Evolutionary conservation across 345 rosid genomes (phyloP), one percentile per base, ranked within the genome.

Genomic region (Passiflora organensis): DNA sequence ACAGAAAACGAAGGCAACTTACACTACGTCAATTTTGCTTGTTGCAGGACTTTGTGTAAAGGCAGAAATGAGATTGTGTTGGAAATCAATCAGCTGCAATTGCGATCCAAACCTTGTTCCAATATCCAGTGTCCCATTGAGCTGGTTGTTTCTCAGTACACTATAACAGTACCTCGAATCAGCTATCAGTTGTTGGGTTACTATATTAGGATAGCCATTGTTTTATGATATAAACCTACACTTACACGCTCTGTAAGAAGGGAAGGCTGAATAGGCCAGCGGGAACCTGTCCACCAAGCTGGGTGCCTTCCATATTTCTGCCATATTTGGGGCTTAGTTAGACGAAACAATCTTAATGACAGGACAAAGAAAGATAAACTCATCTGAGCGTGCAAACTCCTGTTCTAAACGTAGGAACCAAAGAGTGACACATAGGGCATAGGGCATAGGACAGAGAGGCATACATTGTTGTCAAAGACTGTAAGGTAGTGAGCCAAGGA

Each of bases 201-300:
- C 19, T 41, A n/a, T 21, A 24, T 15, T 38, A 34, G 18, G 22
- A 10, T 23, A 14, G 18, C 12, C 22, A 6, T 13, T 13, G 5
- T 16, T 43, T n/a, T n/a, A n/a, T n/a, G n/a, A n/a, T n/a, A 38
- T 62, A 48, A 55, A 37, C n/a, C 37, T 39, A 38, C 18, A 67
- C 97, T 75, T 53, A 94, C 99, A 83, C 82, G 1, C 81, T 85
- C 74, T 85, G 82, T 63, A 94, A 76, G 41, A 65, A 34, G 51
- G 59, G 3, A 59, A 80, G 80, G 73, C 75, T 72, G 74, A 89
- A 93, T 25, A 89, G 54, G 3, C 28, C 10, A 25, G 10, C 1
- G 28, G 99, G 97, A 62, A 93, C 62, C 42, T 32, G 11, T 48
- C 95, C 99, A 51, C 6, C 23, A 28, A 94, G 70, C 18, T 56